Base-by-base conservation (phyloP, 768 basidiomycete genomes). In the Suillus brevipes region DNA sequence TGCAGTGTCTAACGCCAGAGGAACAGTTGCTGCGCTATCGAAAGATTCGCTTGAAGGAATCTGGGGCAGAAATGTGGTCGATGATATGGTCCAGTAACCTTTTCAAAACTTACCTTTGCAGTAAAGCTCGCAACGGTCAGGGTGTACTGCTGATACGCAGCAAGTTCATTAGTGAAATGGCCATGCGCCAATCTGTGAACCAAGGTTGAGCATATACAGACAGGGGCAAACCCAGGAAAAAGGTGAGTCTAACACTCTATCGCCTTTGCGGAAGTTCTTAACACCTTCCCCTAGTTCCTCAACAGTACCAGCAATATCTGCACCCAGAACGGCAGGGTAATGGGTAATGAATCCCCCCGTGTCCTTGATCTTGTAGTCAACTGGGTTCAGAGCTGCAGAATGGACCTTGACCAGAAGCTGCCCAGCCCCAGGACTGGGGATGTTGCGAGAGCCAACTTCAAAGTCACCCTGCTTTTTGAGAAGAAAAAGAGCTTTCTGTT, bases 21-120 rank as follows among this genome's bases (percentile, higher is more conserved):
- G 85, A 49, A 87, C 71, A 0, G 84, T 81, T 1, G 82, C 71
- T 4, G 80, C 83, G 23, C 80, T 71, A 34, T 84, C 84, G 67
- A 82, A 83, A 5, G 78, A 72, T 28, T 83, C 9, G 38, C 78
- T 78, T 16, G 70, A 65, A 2, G 86, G 84, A 45, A 87, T 79
- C 82, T 85, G 49, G 9, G 25, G 42, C 28, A 25, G 16, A 37
- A 3, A 20, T 31, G 4, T 42, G 6, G 57, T 1, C 2, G 10
- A 28, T 2, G 6, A 10, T 20, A 6, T 10, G 2, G 6, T 13
- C 20, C 6, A 55, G 10, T 6, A 14, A 42, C 25, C 1, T 10
- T 10, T 10, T 13, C 59, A 53, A 43, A 56, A 40, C 58, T 59
- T 60, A 81, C 83, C 72, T 79, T 84, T 6, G 82, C 74, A 13